A percentile compares a stretch with the other conserved stretches of the same genome.
Evolutionary conservation across 2,329 filamentous ascomycete species (phyloP).

Genomic region (Septoria petroselini): DNA sequence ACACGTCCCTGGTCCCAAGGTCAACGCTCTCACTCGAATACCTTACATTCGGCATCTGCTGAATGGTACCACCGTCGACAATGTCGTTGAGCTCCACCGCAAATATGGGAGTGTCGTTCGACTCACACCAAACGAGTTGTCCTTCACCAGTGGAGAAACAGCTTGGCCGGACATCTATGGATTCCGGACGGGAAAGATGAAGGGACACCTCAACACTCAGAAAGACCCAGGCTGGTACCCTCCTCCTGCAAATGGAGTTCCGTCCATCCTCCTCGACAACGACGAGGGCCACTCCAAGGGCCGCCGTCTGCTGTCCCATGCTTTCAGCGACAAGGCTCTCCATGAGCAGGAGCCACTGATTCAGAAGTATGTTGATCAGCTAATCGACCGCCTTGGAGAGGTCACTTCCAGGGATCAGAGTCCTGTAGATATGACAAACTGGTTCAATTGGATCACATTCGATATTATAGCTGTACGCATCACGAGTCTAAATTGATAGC

Average conservation of each 20-base stretch:
- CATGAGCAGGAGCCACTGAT: constrained; percentile 42
- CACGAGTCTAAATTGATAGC: no score
- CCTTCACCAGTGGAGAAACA: constrained; percentile 44
- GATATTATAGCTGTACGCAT: constrained; percentile 31
- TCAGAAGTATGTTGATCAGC: constrained; percentile 41
- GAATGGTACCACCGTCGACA: constrained; percentile 27
- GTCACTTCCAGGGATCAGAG: constrained; percentile 14
- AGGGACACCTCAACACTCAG: constrained; percentile 35
- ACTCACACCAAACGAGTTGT: constrained; percentile 43
- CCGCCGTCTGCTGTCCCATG: constrained; percentile 41
- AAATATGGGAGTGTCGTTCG: constrained; percentile 46
- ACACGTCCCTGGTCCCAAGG: constrained; percentile 45
- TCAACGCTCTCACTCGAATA: constrained; percentile 29
- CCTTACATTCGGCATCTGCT: constrained; percentile 29
- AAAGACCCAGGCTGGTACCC: constrained; percentile 41
- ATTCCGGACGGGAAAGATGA: constrained; percentile 37
- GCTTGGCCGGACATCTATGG: constrained; percentile 48
- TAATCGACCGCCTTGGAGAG: constrained; percentile 41
- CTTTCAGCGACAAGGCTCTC: constrained; percentile 45
- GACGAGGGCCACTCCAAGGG: constrained; percentile 42
- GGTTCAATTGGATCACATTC: constrained; percentile 42
- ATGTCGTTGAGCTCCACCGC: constrained; percentile 46
- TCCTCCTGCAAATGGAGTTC: constrained; percentile 33
- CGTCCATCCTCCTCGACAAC: constrained; percentile 36
- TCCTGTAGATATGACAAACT: constrained; percentile 32